Conservation (phyloP, 148 eudicot genomes). For the Gaultheria prostrata region DNA sequence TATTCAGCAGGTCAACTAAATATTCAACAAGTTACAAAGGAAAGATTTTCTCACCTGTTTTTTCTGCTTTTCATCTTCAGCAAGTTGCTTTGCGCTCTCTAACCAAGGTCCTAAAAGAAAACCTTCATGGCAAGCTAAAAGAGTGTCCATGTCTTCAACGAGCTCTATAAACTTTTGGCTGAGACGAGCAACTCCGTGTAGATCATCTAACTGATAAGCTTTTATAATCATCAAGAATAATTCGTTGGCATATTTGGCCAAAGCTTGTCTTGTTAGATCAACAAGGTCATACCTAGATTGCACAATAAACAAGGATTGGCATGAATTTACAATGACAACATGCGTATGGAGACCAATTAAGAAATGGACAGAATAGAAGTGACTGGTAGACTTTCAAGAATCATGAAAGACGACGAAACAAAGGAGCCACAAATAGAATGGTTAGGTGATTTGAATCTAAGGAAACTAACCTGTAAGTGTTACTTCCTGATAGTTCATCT, state of each 20-base stretch:
- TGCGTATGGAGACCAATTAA: neutral
- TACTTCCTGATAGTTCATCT: conserved; percentile 42
- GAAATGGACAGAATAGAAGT: neutral
- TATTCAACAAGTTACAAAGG: neutral
- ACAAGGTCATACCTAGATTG: conserved; percentile 47
- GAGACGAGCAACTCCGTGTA: conserved; percentile 17
- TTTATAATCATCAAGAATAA: conserved; percentile 33
- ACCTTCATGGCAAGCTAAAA: conserved; percentile 49
- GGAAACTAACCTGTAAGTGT: conserved; percentile 47
- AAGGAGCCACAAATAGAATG: neutral
- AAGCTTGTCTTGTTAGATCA: conserved; percentile 54
- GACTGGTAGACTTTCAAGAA: neutral
- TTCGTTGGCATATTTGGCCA: conserved; percentile 50
- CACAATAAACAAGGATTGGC: neutral
- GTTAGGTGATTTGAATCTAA: neutral
- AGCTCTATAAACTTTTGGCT: conserved; percentile 48
- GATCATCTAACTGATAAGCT: conserved; percentile 34
- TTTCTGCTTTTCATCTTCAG: conserved; percentile 42
- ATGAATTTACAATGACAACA: neutral
- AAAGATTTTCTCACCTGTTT: conserved; percentile 30
- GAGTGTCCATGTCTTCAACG: conserved; percentile 45
- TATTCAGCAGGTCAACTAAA: neutral
- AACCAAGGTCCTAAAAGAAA: conserved; percentile 61
- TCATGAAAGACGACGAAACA: neutral
- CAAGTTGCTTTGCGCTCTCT: conserved; percentile 51